A percentile compares a stretch with the other conserved stretches of the same genome.
Conservation (phyloP, 805 yeast genomes). For the Suhomyces canberraensis region DNA sequence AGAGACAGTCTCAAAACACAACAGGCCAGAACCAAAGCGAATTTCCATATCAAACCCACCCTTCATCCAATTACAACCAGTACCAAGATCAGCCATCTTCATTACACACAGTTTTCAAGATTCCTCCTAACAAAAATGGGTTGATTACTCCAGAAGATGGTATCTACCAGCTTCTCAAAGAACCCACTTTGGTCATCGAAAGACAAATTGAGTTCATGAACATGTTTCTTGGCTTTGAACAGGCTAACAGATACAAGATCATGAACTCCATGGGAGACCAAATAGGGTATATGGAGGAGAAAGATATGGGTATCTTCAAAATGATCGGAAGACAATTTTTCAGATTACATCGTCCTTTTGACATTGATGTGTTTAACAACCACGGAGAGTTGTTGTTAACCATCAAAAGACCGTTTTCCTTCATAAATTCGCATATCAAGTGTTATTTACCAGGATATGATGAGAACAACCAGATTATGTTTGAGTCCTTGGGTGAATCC, state of each 20-base stretch:
- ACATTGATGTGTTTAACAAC: slow-evolving; percentile 66
- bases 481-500: slow-evolving; percentile 71
- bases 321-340: slow-evolving; percentile 80
- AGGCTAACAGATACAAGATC: slow-evolving; percentile 75
- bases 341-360: slow-evolving; percentile 82
- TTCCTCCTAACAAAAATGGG: slow-evolving; percentile 46
- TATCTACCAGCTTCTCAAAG: slow-evolving; percentile 57
- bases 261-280: slow-evolving; percentile 71
- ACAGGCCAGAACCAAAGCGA: slow-evolving; percentile 10
- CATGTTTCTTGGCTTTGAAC: slow-evolving; percentile 84
- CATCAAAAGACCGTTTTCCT: slow-evolving; percentile 78
- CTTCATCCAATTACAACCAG: slow-evolving; percentile 21
- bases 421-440: slow-evolving; percentile 85
- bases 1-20: slow-evolving; percentile 10
- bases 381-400: slow-evolving; percentile 59
- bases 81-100: slow-evolving; percentile 26
- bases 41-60: slow-evolving; percentile 27
- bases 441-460: slow-evolving; percentile 58
- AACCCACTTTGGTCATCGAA: slow-evolving; percentile 85
- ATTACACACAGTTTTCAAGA: slow-evolving; percentile 28
- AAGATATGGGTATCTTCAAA: slow-evolving; percentile 67
- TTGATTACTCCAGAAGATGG: slow-evolving; percentile 56
- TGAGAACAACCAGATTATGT: slow-evolving; percentile 31
- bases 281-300: slow-evolving; percentile 79
- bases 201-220: slow-evolving; percentile 88